Conservation (phyloP, 2,329 filamentous ascomycete genomes). For the Scopulariopsis brevicaulis region DNA sequence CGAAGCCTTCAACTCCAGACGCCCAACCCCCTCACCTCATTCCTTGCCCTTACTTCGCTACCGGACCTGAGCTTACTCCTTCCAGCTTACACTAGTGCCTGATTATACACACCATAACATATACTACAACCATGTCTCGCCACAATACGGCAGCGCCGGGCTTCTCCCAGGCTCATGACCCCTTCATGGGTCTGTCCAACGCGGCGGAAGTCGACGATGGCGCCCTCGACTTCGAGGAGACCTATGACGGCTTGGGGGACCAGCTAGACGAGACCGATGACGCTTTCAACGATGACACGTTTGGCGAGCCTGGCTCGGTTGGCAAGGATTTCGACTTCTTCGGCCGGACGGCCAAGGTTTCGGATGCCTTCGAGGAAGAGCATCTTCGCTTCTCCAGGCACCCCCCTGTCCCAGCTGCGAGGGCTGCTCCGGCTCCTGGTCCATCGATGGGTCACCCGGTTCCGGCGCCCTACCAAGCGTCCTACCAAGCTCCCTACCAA, state of each 20-base stretch:
- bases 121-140: slow-evolving; percentile 24
- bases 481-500: slow-evolving; percentile 9
- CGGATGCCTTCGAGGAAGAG: slow-evolving; percentile 81
- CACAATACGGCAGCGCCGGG: slow-evolving; percentile 62
- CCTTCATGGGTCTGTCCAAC: slow-evolving; percentile 72
- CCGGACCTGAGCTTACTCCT: neutral
- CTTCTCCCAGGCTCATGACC: slow-evolving; percentile 75
- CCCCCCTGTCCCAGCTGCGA: slow-evolving; percentile 35
- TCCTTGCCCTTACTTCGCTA: neutral
- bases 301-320: slow-evolving; percentile 47
- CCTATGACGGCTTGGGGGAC: slow-evolving; percentile 89
- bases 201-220: slow-evolving; percentile 48
- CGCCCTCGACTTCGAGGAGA: slow-evolving; percentile 79
- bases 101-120: neutral
- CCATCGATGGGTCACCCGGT: slow-evolving; percentile 18
- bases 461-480: slow-evolving; percentile 23
- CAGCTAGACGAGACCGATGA: slow-evolving; percentile 86
- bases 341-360: slow-evolving; percentile 78
- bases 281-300: slow-evolving; percentile 94
- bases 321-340: slow-evolving; percentile 98
- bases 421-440: neutral
- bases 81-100: neutral
- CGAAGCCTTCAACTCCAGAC: neutral
- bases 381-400: slow-evolving; percentile 74
- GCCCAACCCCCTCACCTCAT: neutral